Evolutionary conservation across 1,139 yeast species (phyloP).

Genomic region (Pneumocystis sp.): DNA sequence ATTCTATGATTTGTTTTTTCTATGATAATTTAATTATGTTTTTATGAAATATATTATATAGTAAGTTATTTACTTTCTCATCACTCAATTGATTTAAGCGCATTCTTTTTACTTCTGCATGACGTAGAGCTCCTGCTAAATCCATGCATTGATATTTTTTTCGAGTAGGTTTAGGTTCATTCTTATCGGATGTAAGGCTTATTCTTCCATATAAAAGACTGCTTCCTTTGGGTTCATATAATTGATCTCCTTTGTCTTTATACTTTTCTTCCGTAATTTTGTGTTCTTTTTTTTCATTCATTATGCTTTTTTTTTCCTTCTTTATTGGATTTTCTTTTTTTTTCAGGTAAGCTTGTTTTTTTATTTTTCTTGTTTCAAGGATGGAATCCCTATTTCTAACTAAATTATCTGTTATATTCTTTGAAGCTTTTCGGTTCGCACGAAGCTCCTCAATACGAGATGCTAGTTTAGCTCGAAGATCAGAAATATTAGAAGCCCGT

Average conservation of each 20-base stretch:
- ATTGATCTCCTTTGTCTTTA: constrained; percentile 8
- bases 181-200: constrained; percentile 66
- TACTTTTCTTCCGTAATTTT: constrained; percentile 15
- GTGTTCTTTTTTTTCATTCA: constrained; percentile 22
- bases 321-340: constrained; percentile 14
- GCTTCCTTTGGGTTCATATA: constrained; percentile 19
- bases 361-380: constrained; percentile 24
- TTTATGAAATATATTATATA: neutral
- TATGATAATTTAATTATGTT: neutral
- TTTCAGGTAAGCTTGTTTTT: constrained; percentile 9
- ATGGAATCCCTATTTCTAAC: constrained; percentile 42
- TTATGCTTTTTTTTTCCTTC: constrained; percentile 11
- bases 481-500: constrained; percentile 29
- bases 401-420: constrained; percentile 63
- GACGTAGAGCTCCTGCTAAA: constrained; percentile 63
- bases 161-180: constrained; percentile 62
- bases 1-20: constrained; percentile 34
- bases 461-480: constrained; percentile 57
- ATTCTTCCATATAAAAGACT: constrained; percentile 65
- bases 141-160: constrained; percentile 78
- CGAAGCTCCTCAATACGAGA: constrained; percentile 53
- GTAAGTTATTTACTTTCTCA: constrained; percentile 30
- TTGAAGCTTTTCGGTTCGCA: constrained; percentile 84
- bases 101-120: constrained; percentile 58
- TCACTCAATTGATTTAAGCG: constrained; percentile 46